Evolutionary conservation across 2,329 filamentous ascomycete genomes (phyloP), one percentile per base, ranked within the genome.

Genomic region (Diplodia sapinea): DNA sequence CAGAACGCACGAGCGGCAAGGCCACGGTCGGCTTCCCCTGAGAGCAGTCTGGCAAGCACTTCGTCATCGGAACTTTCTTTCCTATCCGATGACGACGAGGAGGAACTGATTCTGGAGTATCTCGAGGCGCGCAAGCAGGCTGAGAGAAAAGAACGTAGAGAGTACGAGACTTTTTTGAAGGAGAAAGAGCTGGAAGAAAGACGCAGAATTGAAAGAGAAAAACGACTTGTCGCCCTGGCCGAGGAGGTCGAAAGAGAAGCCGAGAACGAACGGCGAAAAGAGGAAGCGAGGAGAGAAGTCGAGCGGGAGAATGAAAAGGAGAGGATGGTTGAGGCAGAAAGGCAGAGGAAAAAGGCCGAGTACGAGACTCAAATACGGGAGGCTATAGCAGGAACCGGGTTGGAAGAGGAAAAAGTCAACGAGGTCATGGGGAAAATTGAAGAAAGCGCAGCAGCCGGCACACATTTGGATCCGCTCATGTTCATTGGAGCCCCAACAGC

Each of bases 1-100:
- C 20, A 59, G 12, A 23, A 20, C 2, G 15, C 23, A 26, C 55
- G 20, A 17, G 55, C 38, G 26, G 8, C 55, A n/a, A 29, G 31
- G 13, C 20, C 38, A 20, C 36, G 36, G 5, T 17, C 55, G 15
- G 12, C 38, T 23, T 59, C 55, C 4, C 55, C 38, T 1, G 55
- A 29, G 3, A n/a, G 20, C 36, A 4, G 2, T 17, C 43, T 23
- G 11, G 5, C 20, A 11, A 17, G 13, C 17, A 43, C n/a, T 17
- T 11, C 55, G 1, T 43, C 55, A 4, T 31, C 38, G 9, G 55
- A 59, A 4, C 31, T 15, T 31, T 43, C 55, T 4, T 43, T 17
- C 23, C 43, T 38, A 12, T 29, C 55, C 8, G 55, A 59, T 47
- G 55, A 59, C 38, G 55, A 59, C 20, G 43, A 43, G 55, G 13